Conservation (phyloP, 1,284 basidiomycete genomes). For the Flammula alnicola region DNA sequence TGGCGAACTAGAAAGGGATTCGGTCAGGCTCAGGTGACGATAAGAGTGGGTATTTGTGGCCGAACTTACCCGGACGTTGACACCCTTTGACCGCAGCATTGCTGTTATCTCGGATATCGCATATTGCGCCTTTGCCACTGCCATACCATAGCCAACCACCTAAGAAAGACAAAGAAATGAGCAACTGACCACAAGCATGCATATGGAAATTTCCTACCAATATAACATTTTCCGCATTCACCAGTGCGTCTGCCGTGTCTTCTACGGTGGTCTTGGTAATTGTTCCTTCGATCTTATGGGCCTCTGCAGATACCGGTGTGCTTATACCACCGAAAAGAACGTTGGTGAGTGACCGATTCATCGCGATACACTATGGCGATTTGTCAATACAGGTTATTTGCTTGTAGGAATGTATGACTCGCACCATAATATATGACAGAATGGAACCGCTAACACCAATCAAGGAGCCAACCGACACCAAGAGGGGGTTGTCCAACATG, state of each 20-base stretch:
- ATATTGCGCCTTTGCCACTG: slow-evolving; percentile 87
- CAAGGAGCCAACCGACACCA: slow-evolving; percentile 80
- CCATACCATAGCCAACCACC: slow-evolving; percentile 91
- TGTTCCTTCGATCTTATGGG: slow-evolving; percentile 78
- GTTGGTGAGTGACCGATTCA: slow-evolving; percentile 82
- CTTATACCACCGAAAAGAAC: slow-evolving; percentile 83
- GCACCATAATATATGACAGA: slow-evolving; percentile 87
- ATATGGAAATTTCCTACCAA: slow-evolving; percentile 47
- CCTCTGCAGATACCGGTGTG: slow-evolving; percentile 54
- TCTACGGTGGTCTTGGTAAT: slow-evolving; percentile 79
- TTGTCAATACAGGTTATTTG: slow-evolving; percentile 15
- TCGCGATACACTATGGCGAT: slow-evolving; percentile 76
- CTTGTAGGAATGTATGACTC: slow-evolving; percentile 7
- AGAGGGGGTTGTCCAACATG: slow-evolving; percentile 84
- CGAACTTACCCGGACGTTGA: slow-evolving; percentile 64
- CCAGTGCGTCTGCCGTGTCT: slow-evolving; percentile 76
- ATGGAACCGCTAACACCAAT: slow-evolving; percentile 91
- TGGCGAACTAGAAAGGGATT: slow-evolving; percentile 49
- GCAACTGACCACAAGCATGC: neutral
- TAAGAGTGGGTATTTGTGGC: neutral
- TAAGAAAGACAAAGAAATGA: slow-evolving; percentile 29
- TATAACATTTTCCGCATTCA: slow-evolving; percentile 83
- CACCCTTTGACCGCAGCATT: slow-evolving; percentile 69
- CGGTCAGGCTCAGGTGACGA: slow-evolving; percentile 2
- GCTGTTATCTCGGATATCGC: slow-evolving; percentile 83